Base-by-base conservation (phyloP, 805 yeast genomes). In the Debaryomyces castellii region DNA sequence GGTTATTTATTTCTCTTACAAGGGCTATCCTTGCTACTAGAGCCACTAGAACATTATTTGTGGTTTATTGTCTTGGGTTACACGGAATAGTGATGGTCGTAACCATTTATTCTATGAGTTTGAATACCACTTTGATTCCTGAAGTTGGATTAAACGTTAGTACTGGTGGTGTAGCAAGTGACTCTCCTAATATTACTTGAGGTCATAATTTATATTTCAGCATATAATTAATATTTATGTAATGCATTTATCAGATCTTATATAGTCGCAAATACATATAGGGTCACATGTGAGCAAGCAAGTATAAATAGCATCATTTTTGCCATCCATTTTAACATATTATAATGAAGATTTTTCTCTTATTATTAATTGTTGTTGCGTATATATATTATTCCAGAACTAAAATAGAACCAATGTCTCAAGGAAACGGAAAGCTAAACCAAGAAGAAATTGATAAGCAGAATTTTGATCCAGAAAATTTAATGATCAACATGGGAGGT, bases 11-110 rank as follows among this genome's bases (percentile, higher is more conserved):
- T 48, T 80, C 83, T 46, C 74, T 87, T 49, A 85, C 96, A 1
- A 74, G 88, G 52, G 78, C 87, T 0, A 78, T 90, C n/a, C 68
- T 90, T 47, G 85, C 91, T 14, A 88, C 88, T 43, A 76, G 85
- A 51, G 66, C 81, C 12, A 82, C 91, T 7, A 68, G 97, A 55
- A 77, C 84, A 74, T 60, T 86, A 37, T 89, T 89, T 63, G 74
- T 89, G 39, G 71, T 73, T 3, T 91, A 91, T 62, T 87, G 95
- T 57, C 55, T 81, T 10, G 86, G 87, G 5, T 67, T 92, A 48
- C 97, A 91, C 64, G 69, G 82, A 11, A 64, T 89, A 27, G 85
- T 90, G 25, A 77, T 88, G 81, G 57, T 81, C 48, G 74, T 85
- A 59, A 77, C 82, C 39, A 66, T 84, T 42, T 78, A 79, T 51